Evolutionary conservation across 2,329 filamentous ascomycete genomes (phyloP), one percentile per base, ranked within the genome.

Genomic region (Torrubiella hemipterigena): DNA sequence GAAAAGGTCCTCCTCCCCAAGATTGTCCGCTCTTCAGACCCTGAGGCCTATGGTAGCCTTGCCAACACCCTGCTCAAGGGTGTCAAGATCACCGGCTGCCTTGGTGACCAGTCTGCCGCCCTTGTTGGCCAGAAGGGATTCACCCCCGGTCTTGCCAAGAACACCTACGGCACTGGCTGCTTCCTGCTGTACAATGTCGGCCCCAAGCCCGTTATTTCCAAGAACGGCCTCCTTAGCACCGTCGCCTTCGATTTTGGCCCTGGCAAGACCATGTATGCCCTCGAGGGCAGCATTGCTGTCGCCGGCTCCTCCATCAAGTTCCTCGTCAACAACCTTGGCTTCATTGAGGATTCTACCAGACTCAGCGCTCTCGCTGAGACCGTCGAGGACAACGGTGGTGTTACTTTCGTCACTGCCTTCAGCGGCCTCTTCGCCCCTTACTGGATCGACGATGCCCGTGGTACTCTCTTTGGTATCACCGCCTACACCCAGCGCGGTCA

Each of bases 111-210:
- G 52, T 86, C 81, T 20, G 78, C 82, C 9, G 83, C 82, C 5
- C 59, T 89, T 27, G 82, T 89, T 17, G 83, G 83, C 16, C 81
- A 86, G 48, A 79, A 80, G 50, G 81, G 77, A 3, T 89, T 89
- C 53, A 68, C 65, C 3, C 77, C 81, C 7, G 83, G 83, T 33
- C 65, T 70, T 34, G 83, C 82, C 30, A 89, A 89, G 63, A 89
- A 89, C 54, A 89, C 83, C 1, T 89, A 89, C 50, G 83, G 83
- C 24, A 89, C 83, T 1, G 83, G 83, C 15, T 87, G 82, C 54
- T 91, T 91, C 61, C 58, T 89, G 41, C 70, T 89, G 6, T 87
- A 86, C 58, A 87, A 91, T 47, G 78, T 86, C 11, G 83, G 83
- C 16, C 65, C 76, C 16, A 80, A 83, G 56, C 82, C 82, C 5